phyloP scores from a whole-genome alignment of 768 basidiomycete species.

The Russula brevipes region DNA sequence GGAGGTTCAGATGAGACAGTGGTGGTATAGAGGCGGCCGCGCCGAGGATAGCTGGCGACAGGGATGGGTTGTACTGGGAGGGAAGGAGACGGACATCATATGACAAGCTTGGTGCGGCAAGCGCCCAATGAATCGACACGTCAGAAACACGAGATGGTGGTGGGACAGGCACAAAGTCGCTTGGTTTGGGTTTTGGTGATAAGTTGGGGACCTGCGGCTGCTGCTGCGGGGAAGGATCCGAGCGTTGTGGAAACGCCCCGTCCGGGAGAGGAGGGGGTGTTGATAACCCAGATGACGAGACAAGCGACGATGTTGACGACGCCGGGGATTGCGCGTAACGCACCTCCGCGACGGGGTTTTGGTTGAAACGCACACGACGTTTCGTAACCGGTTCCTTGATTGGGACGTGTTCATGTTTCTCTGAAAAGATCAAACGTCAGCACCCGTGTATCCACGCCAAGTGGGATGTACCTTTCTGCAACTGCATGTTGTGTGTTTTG shows the following conservation, averaged over 20 bases:
- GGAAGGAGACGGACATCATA: constrained; percentile 5
- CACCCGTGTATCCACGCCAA: no score
- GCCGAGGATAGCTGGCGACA: neutral
- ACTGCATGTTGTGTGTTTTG: no score
- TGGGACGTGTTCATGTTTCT: no score
- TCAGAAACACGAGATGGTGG: neutral
- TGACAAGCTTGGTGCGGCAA: neutral
- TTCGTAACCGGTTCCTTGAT: no score
- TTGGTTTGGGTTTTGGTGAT: neutral
- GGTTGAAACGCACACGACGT: constrained; percentile 16
- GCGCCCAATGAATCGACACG: neutral
- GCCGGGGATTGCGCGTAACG: constrained; percentile 11
- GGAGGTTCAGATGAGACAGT: neutral
- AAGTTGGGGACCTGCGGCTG: neutral
- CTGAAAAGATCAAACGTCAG: no score
- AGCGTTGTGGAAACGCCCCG: constrained; percentile 1
- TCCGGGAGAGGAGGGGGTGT: constrained; percentile 12
- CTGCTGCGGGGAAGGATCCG: constrained; percentile 3
- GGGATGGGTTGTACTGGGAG: neutral
- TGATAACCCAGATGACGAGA: constrained; percentile 10
- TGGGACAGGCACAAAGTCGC: neutral
- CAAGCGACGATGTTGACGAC: constrained; percentile 4
- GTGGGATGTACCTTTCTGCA: no score
- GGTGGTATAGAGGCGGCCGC: constrained; percentile 3
- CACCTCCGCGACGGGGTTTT: constrained; percentile 13